These are phyloP conservation scores for Sherardia arvensis DNA, from an alignment of 257 asterid genomes.

Conservation along the genomic window DNA sequence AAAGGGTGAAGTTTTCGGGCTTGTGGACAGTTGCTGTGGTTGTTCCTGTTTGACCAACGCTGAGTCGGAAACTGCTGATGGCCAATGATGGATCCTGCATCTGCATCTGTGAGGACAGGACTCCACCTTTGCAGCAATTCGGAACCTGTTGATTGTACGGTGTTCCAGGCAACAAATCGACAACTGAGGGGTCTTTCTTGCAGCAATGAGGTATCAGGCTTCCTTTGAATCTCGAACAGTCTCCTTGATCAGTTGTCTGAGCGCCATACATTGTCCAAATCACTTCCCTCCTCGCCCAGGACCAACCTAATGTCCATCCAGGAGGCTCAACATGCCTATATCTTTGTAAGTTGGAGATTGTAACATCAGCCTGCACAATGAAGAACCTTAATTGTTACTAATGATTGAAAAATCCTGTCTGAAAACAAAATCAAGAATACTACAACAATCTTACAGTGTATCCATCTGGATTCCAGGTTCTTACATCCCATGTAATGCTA, in stretches of 20 bases:
- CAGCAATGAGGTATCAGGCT: constrained; percentile 42
- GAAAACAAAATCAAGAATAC: not conserved
- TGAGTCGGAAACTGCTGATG: constrained; percentile 32
- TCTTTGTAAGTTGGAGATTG: constrained; percentile 38
- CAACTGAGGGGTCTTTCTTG: constrained; percentile 30
- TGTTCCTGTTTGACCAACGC: constrained; percentile 43
- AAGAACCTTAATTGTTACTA: too few species aligned
- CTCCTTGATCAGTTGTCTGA: constrained; percentile 51
- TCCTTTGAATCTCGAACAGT: constrained; percentile 41
- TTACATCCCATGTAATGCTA: constrained; percentile 53
- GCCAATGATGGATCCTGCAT: constrained; percentile 35
- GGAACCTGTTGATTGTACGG: constrained; percentile 43
- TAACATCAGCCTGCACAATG: constrained; percentile 31
- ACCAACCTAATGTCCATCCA: constrained; percentile 54
- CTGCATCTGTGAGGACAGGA: constrained; percentile 40
- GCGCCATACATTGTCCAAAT: constrained; percentile 44
- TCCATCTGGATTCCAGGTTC: constrained; percentile 45
- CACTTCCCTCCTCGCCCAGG: constrained; percentile 44
- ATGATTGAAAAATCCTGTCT: not conserved
- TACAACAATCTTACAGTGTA: constrained; percentile 30
- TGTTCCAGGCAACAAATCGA: constrained; percentile 39
- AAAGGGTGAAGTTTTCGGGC: constrained; percentile 44
- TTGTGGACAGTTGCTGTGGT: constrained; percentile 31
- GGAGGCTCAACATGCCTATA: constrained; percentile 41
- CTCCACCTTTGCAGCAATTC: constrained; percentile 56